These are phyloP conservation scores for Psilocybe subaeruginosa DNA, from an alignment of 768 basidiomycete genomes.

Conservation along the genomic window DNA sequence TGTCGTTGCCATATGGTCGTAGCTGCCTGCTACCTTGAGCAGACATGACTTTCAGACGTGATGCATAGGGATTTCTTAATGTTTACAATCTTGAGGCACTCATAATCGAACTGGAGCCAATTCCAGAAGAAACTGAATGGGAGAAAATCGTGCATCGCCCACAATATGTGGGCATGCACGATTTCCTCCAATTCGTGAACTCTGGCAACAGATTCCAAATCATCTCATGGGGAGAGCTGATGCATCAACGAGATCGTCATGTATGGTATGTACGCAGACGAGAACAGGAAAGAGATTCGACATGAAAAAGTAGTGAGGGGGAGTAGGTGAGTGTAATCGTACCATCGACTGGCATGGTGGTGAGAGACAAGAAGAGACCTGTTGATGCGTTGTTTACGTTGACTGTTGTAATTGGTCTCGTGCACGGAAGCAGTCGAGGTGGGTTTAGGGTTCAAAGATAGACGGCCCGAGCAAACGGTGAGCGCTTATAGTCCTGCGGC, in stretches of 20 bases:
- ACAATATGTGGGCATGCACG: slow-evolving; percentile 10
- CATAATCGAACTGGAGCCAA: slow-evolving; percentile 13
- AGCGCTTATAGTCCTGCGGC: not conserved
- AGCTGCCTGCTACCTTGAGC: not conserved
- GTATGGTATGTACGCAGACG: not conserved
- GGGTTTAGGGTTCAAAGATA: slow-evolving; percentile 16
- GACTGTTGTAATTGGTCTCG: slow-evolving; percentile 13
- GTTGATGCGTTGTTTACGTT: slow-evolving; percentile 4
- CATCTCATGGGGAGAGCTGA: slow-evolving; percentile 1
- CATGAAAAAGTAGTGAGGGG: not conserved
- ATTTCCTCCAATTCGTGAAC: slow-evolving; percentile 16
- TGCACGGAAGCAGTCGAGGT: slow-evolving; percentile 3
- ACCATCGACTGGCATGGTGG: slow-evolving; percentile 12
- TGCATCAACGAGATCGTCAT: slow-evolving; percentile 4
- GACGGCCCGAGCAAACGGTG: slow-evolving; percentile 4
- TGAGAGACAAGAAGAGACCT: slow-evolving; percentile 10
- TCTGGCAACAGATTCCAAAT: slow-evolving; percentile 10
- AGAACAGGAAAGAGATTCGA: not conserved
- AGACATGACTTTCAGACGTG: not conserved
- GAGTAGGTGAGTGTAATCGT: slow-evolving; percentile 4
- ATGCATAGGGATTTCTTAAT: not conserved
- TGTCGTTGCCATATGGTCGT: no score
- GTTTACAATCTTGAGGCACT: not conserved
- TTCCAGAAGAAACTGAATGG: slow-evolving; percentile 15
- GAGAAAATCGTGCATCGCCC: slow-evolving; percentile 14